Conservation (phyloP, 495 filamentous ascomycete genomes). For the Tuber umbilicatum region DNA sequence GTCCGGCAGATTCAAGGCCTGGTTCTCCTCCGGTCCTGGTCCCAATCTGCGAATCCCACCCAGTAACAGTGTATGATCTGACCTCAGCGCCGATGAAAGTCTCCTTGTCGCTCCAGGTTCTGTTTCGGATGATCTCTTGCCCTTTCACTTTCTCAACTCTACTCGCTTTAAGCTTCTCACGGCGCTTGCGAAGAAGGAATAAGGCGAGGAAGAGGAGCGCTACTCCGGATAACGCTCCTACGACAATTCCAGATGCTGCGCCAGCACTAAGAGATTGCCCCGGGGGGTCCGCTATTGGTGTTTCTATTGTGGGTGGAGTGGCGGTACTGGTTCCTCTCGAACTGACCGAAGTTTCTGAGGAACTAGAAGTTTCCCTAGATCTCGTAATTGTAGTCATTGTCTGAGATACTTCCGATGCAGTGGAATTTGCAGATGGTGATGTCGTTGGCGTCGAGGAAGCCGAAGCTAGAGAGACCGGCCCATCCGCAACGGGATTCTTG, state of each 20-base stretch:
- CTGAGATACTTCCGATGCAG: neutral
- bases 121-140: neutral
- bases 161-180: neutral
- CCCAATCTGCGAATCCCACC: neutral
- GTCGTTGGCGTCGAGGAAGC: neutral
- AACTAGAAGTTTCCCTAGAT: neutral
- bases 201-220: neutral
- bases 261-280: neutral
- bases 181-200: neutral
- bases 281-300: neutral
- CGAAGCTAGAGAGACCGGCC: slow-evolving; percentile 8
- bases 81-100: neutral
- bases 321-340: neutral
- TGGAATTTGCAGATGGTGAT: neutral
- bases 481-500: slow-evolving; percentile 10
- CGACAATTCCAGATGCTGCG: neutral
- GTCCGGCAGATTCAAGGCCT: neutral
- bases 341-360: neutral
- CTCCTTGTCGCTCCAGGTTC: neutral
- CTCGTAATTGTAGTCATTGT: neutral
- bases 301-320: neutral
- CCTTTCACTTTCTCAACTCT: neutral
- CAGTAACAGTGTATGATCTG: neutral
- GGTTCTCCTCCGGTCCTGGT: neutral
- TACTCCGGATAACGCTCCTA: neutral